Base-by-base conservation (phyloP, 345 rosid species). In the Salix exigua region DNA sequence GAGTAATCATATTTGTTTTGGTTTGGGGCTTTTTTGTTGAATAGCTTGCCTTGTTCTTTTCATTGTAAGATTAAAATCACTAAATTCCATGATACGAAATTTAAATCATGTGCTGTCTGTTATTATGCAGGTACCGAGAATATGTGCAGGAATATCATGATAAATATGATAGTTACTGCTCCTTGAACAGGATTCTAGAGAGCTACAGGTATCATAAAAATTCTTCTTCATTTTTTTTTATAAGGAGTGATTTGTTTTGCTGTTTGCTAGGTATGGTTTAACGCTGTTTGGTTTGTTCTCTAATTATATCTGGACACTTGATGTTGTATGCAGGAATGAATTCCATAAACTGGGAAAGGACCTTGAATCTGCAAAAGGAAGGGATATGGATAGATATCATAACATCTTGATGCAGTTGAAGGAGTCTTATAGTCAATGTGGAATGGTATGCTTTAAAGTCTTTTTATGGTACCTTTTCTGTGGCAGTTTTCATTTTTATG, bases 301-400 rank as follows among this genome's bases (percentile, higher is more conserved):
- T 77, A 12, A 38, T 55, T 66, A 61, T 42, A 50, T 55, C 26
- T 25, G 73, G 58, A 30, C 68, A 19, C 67, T 73, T 68, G 63
- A 18, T 75, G 37, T 46, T 69, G 30, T 72, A 5, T 76, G 69
- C 69, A 92, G 99, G 88, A 87, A 78, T 73, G 86, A 96, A 66
- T 96, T 96, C 78, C 86, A 73, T 44, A 93, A 85, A 81, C 61
- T 96, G 77, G 99, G 89, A 70, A 83, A 84, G 80, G 98, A 96
- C 81, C 97, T 96, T 46, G 88, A 86, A 30, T 65, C 77, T 83
- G 88, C 95, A 44, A 86, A 84, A 87, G 97, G 86, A 77, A 87
- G 88, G 83, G 97, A 89, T 85, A 72, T 71, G 82, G 94, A 88
- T 75, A 87, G 84, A 80, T 91, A 91, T 86, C 80, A 81, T 71